Conservation (phyloP, 495 filamentous ascomycete species). For the Penicillium silybi region DNA sequence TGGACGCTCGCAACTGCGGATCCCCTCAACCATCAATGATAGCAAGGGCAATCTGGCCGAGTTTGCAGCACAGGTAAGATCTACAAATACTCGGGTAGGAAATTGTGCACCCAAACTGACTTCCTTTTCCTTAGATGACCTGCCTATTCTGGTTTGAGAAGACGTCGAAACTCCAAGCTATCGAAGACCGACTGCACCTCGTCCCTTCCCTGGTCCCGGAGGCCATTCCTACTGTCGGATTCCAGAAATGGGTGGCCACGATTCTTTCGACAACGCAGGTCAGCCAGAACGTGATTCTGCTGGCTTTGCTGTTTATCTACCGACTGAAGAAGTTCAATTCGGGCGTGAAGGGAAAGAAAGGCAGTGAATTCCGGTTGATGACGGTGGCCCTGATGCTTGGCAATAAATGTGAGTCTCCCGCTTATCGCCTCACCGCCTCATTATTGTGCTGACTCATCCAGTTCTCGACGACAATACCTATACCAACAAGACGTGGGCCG, state of each 20-base stretch:
- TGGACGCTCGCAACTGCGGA: slow-evolving; percentile 59
- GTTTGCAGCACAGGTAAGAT: slow-evolving; percentile 73
- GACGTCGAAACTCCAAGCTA: slow-evolving; percentile 65
- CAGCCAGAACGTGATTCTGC: slow-evolving; percentile 88
- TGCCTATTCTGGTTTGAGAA: slow-evolving; percentile 99
- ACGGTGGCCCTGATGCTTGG: slow-evolving; percentile 97
- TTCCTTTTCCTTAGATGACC: slow-evolving; percentile 61
- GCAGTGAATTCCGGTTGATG: slow-evolving; percentile 92
- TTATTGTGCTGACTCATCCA: slow-evolving; percentile 37
- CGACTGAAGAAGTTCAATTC: slow-evolving; percentile 87
- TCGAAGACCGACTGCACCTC: slow-evolving; percentile 60
- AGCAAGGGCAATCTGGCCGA: slow-evolving; percentile 71
- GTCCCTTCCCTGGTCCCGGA: slow-evolving; percentile 56
- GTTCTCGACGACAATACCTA: slow-evolving; percentile 98
- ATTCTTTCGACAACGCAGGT: slow-evolving; percentile 94
- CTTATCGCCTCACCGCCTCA: slow-evolving; percentile 24
- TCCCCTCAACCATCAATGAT: slow-evolving; percentile 70
- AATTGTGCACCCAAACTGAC: slow-evolving; percentile 1
- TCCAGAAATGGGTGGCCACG: slow-evolving; percentile 89
- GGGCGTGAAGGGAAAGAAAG: slow-evolving; percentile 78
- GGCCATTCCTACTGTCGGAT: slow-evolving; percentile 72
- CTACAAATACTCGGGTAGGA: background rate
- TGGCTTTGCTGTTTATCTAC: slow-evolving; percentile 91
- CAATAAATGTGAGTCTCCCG: slow-evolving; percentile 76
- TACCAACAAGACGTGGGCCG: slow-evolving; percentile 99